Evolutionary conservation across 2,329 filamentous ascomycete genomes (phyloP), one percentile per base, ranked within the genome.

Genomic region (Ceratocystis variospora): DNA sequence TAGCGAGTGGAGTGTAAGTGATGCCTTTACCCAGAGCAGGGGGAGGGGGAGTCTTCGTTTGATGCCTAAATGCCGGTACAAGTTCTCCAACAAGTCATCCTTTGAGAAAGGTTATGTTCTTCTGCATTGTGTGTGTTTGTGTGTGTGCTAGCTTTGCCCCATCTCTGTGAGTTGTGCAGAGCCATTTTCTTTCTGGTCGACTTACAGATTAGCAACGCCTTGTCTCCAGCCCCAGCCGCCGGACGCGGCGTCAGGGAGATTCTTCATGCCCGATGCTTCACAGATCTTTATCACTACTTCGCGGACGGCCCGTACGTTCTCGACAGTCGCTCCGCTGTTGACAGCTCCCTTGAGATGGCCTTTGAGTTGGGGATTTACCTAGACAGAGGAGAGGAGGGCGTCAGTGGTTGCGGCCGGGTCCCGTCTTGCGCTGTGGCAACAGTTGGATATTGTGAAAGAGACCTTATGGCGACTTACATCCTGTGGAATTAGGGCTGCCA

Each of bases 311-410:
- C 73, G 74, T 10, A 81, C 79, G 70, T 81, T 76, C 41, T 78
- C 78, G 28, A 76, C 73, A 1, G 76, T 77, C 44, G 79, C 79
- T 2, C 80, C 80, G 64, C 77, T 77, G 68, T 81, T 81, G 31
- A 81, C 69, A 1, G 79, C 78, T 2, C 79, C 80, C 69, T 75
- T 76, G 17, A 82, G 74, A 72, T 82, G 80, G 3, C 80, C 80
- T 69, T 81, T 82, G 61, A 82, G 71, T 69, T 82, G 80, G 5
- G 79, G 77, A 67, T 81, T 81, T 19, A 81, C 76, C 78, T 79
- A 66, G 63, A 17, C n/a, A 22, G 8, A 63, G 22, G 15, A 28
- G 68, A 41, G 69, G 33, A 12, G 33, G 33, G 33, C 12, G 33
- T 37, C 33, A 37, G 33, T 37, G 33, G 8, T 37, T 37, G 33